A percentile compares a stretch with the other conserved stretches of the same genome.
Evolutionary conservation across 129 eudicot species (phyloP).

Genomic region (Silybum marianum): DNA sequence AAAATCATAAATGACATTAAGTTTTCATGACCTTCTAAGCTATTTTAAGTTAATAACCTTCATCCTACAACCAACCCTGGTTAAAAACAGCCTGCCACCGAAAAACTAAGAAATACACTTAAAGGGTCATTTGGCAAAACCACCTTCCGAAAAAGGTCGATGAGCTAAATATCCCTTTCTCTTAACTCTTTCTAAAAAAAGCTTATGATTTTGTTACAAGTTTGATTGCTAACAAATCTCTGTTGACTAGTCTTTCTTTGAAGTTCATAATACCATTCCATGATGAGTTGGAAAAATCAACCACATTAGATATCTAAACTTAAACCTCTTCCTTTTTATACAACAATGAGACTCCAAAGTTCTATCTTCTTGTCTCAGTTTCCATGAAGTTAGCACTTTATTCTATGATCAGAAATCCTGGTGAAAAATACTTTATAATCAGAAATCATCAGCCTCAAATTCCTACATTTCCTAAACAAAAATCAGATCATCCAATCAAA

Average conservation of each 20-base stretch:
- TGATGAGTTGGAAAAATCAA: background rate
- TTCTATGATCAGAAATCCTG: background rate
- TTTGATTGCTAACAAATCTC: background rate
- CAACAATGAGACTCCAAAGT: background rate
- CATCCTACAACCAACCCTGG: no score
- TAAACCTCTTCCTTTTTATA: background rate
- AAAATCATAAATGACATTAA: no score
- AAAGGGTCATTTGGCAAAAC: background rate
- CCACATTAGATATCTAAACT: background rate
- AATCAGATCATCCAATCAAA: background rate
- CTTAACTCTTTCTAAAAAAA: background rate
- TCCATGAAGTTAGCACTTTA: background rate
- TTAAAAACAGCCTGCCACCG: no score
- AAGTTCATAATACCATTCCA: background rate
- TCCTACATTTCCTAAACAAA: background rate
- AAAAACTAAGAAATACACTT: background rate
- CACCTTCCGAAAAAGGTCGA: background rate
- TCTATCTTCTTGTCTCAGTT: background rate
- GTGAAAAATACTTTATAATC: background rate
- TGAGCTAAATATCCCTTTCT: background rate
- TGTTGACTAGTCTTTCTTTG: background rate
- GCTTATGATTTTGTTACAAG: background rate
- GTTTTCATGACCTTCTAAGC: background rate
- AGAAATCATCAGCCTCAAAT: background rate
- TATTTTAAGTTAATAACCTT: background rate